phyloP scores from a whole-genome alignment of 345 rosid species.

The Psidium friedrichsthalianum region DNA sequence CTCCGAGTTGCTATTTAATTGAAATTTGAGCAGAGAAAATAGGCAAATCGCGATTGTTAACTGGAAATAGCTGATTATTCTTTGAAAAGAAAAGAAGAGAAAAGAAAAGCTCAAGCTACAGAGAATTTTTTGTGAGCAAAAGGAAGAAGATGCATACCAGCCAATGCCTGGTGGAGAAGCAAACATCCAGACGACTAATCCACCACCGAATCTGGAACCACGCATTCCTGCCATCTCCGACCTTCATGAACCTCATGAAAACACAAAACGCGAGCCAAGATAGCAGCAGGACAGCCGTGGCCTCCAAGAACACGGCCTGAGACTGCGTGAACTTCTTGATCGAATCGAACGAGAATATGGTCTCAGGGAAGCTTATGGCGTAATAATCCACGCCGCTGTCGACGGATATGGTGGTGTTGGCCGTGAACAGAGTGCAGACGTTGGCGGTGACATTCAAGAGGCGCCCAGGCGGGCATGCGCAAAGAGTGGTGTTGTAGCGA shows the following conservation, averaged over 20 bases:
- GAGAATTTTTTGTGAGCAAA: not conserved
- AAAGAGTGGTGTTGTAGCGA: slow-evolving; percentile 51
- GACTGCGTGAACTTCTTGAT: slow-evolving; percentile 77
- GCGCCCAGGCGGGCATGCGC: slow-evolving; percentile 72
- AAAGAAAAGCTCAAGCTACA: not conserved
- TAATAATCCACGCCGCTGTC: slow-evolving; percentile 40
- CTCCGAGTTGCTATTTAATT: not conserved
- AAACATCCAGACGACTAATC: slow-evolving; percentile 80
- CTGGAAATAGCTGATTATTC: not conserved
- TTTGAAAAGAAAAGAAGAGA: not conserved
- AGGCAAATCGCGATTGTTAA: not conserved
- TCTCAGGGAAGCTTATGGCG: slow-evolving; percentile 40
- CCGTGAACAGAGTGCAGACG: slow-evolving; percentile 36
- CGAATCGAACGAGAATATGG: slow-evolving; percentile 60
- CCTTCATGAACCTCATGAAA: slow-evolving; percentile 60
- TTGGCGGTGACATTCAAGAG: slow-evolving; percentile 33
- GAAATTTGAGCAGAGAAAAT: not conserved
- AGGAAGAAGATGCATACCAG: slow-evolving; percentile 33
- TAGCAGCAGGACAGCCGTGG: slow-evolving; percentile 55
- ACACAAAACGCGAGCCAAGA: slow-evolving; percentile 70
- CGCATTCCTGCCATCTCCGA: slow-evolving; percentile 52
- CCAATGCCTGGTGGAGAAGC: slow-evolving; percentile 95
- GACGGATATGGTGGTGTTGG: slow-evolving; percentile 24
- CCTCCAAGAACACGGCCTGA: slow-evolving; percentile 90
- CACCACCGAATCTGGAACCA: slow-evolving; percentile 92